Evolutionary conservation across 192 early-diverging fungal species (phyloP), one percentile per base, ranked within the genome.

Genomic region (Jimgerdemannia flammicorona): DNA sequence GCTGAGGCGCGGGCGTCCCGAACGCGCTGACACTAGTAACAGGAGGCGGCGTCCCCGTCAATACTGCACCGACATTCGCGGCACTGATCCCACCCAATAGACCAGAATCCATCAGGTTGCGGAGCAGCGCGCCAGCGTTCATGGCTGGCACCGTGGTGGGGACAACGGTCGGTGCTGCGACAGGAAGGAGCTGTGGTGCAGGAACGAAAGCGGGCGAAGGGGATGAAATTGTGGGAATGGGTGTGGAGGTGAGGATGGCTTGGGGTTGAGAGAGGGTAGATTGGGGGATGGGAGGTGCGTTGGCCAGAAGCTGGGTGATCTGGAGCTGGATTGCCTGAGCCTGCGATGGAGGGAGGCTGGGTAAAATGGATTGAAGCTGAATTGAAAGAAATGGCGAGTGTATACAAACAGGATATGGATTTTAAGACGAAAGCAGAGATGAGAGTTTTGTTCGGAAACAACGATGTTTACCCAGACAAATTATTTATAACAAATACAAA

Each of bases 301-400:
- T 19, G 20, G 71, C 43, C 20, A 76, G 43, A 44, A 80, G 73
- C 44, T 74, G 70, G 1, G 79, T 44, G n/a, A 80, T 63, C n/a
- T 80, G 77, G 18, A 77, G 79, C 54, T 80, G 75, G 19, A 80
- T 80, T 44, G 74, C 67, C 0, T 72, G 63, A 9, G 72, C 79
- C 64, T 80, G 75, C 9, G 64, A 40, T 44, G 79, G n/a, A 63
- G 79, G 71, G 29, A 80, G 63, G 19, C 75, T 77, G 64, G 79
- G 79, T 70, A 80, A 72, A 18, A 80, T 59, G 42, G 79, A 74
- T 73, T 80, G 74, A 14, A 80, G 73, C 79, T 80, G 65, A 43
- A 39, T 17, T 44, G n/a, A 39, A 10, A 6, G 14, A 59, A 59
- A 59, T 59, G 49, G 49, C 14, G 49, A 59, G 49, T 64, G 40